A percentile compares a stretch with the other conserved stretches of the same genome.
phyloP scores from a whole-genome alignment of 148 eudicot genomes.

The Rhododendron molle region DNA sequence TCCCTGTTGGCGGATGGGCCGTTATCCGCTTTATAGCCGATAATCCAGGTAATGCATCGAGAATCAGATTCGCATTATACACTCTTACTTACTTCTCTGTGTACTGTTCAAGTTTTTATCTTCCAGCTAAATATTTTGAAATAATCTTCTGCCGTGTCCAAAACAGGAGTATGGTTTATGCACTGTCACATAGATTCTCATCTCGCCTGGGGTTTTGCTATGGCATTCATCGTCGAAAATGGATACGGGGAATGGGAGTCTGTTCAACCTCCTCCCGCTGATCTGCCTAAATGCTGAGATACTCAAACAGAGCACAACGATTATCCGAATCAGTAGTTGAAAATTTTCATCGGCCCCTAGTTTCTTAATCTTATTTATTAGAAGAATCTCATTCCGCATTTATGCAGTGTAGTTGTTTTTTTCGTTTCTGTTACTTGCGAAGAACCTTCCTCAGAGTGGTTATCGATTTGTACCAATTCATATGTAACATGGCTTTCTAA shows the following conservation, averaged over 20 bases:
- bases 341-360: neutral
- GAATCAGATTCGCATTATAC: neutral
- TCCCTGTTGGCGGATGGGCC: conserved; percentile 94
- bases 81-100: too few species aligned
- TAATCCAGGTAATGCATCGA: conserved; percentile 64
- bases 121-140: neutral
- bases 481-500: neutral
- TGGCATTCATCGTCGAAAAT: conserved; percentile 72
- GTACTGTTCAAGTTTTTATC: neutral
- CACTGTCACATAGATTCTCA: conserved; percentile 91
- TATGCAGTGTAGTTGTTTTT: neutral
- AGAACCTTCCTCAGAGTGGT: neutral
- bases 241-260: conserved; percentile 56
- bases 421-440: too few species aligned
- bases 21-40: conserved; percentile 87
- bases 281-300: conserved; percentile 72
- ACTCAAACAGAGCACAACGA: neutral
- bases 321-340: neutral
- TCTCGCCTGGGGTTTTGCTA: conserved; percentile 75
- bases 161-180: conserved; percentile 85
- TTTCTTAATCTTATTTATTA: neutral
- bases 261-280: conserved; percentile 64
- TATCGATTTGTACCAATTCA: neutral
- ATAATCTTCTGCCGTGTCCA: neutral
- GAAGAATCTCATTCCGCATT: conserved; percentile 9